Evolutionary conservation across 2,329 filamentous ascomycete species (phyloP).

Genomic region (Penicillium sp.): DNA sequence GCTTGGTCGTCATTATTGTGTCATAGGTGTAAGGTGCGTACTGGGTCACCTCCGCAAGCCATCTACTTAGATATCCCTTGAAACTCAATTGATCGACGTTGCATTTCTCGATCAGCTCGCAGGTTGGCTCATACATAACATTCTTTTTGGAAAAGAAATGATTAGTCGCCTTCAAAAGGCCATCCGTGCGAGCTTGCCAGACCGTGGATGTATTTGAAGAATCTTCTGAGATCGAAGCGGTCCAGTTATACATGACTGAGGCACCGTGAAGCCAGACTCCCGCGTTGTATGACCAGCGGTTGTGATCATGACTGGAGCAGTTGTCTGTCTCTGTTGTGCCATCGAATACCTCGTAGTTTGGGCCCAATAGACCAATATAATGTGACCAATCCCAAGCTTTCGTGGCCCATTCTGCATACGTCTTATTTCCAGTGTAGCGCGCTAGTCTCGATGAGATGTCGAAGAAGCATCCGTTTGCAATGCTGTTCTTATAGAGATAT

Average conservation of each 20-base stretch:
- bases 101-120: conserved; percentile 62
- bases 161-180: conserved; percentile 54
- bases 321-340: conserved; percentile 49
- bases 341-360: conserved; percentile 50
- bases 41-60: conserved; percentile 58
- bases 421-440: conserved; percentile 39
- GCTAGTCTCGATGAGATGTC: conserved; percentile 48
- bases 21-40: conserved; percentile 56
- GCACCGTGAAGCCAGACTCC: conserved; percentile 52
- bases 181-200: conserved; percentile 50
- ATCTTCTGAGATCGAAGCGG: not conserved
- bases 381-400: conserved; percentile 38
- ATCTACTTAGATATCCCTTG: conserved; percentile 73
- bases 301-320: conserved; percentile 49
- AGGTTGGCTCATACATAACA: conserved; percentile 65
- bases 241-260: conserved; percentile 51
- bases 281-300: conserved; percentile 52
- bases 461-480: conserved; percentile 55
- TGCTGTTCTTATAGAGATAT: conserved; percentile 53
- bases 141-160: conserved; percentile 60
- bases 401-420: conserved; percentile 41
- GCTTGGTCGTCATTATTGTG: conserved; percentile 50
- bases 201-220: conserved; percentile 8
- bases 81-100: conserved; percentile 71
- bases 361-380: conserved; percentile 46